Conservation (phyloP, 352 stramenopile genomes). For the Phytophthora cryptogea region DNA sequence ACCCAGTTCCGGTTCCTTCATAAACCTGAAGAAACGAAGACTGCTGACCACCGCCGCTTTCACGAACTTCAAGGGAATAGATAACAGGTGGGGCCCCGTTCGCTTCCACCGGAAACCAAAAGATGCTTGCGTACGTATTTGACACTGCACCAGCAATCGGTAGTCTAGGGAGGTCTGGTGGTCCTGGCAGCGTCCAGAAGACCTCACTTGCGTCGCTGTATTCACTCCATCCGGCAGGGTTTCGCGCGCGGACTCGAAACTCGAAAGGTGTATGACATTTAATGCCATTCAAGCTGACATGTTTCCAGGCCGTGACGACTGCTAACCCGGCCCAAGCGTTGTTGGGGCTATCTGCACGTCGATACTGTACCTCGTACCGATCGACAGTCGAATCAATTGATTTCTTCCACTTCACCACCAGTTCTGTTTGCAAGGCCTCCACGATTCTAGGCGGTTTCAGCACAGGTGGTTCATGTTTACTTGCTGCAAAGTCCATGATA, state of each 20-base stretch:
- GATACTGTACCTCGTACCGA: conserved; percentile 77
- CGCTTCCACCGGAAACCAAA: conserved; percentile 63
- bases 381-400: conserved; percentile 67
- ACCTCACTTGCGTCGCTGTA: conserved; percentile 54
- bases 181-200: conserved; percentile 64
- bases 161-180: conserved; percentile 43
- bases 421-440: conserved; percentile 50
- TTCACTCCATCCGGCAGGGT: conserved; percentile 73
- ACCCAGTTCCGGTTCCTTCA: conserved; percentile 65
- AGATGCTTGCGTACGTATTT: conserved; percentile 76
- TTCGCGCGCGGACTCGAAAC: conserved; percentile 69
- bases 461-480: conserved; percentile 39
- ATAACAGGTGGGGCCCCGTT: conserved; percentile 64
- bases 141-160: conserved; percentile 59
- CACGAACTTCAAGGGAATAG: conserved; percentile 64
- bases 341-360: conserved; percentile 48
- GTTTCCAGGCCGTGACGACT: conserved; percentile 39
- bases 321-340: conserved; percentile 54
- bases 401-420: conserved; percentile 66
- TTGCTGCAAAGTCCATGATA: conserved; percentile 61
- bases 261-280: conserved; percentile 54
- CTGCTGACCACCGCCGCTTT: conserved; percentile 32
- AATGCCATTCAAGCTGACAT: conserved; percentile 47
- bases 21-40: conserved; percentile 56
- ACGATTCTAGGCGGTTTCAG: conserved; percentile 50